These are phyloP conservation scores for Alternaria novae-zelandiae DNA, from an alignment of 2,329 filamentous ascomycete species.

Conservation along the genomic window DNA sequence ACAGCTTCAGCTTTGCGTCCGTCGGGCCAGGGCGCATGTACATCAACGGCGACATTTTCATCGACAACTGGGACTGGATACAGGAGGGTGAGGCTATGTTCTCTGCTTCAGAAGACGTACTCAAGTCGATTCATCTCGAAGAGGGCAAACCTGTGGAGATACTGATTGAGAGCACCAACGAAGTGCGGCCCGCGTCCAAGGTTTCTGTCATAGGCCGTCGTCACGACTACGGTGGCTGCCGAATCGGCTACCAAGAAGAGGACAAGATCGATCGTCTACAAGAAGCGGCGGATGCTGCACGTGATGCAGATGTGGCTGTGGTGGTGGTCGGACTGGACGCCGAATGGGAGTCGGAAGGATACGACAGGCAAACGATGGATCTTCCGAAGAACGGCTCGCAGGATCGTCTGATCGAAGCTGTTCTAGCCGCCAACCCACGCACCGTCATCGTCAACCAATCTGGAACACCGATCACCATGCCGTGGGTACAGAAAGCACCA, in stretches of 20 bases:
- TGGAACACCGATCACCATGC: constrained; percentile 74
- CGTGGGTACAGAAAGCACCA: constrained; percentile 70
- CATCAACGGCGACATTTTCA: constrained; percentile 64
- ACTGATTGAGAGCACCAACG: constrained; percentile 70
- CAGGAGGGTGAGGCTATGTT: constrained; percentile 75
- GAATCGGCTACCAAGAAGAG: constrained; percentile 73
- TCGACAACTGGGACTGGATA: constrained; percentile 73
- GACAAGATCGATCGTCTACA: constrained; percentile 63
- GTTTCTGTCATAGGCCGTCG: constrained; percentile 64
- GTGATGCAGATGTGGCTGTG: constrained; percentile 76
- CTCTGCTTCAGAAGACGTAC: constrained; percentile 69
- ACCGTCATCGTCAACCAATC: constrained; percentile 77
- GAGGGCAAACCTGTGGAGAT: constrained; percentile 67
- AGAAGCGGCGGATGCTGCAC: constrained; percentile 71
- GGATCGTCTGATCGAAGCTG: constrained; percentile 68
- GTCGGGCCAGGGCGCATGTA: constrained; percentile 69
- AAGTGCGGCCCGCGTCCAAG: constrained; percentile 67
- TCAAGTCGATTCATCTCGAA: constrained; percentile 66
- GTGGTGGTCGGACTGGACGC: constrained; percentile 79
- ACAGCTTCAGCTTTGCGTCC: constrained; percentile 72
- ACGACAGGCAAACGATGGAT: constrained; percentile 68
- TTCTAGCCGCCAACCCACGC: constrained; percentile 70
- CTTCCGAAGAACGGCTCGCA: constrained; percentile 63
- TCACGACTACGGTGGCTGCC: constrained; percentile 73
- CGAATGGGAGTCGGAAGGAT: constrained; percentile 77